Conservation (phyloP, 2,329 filamentous ascomycete genomes). For the Sporothrix pallida region DNA sequence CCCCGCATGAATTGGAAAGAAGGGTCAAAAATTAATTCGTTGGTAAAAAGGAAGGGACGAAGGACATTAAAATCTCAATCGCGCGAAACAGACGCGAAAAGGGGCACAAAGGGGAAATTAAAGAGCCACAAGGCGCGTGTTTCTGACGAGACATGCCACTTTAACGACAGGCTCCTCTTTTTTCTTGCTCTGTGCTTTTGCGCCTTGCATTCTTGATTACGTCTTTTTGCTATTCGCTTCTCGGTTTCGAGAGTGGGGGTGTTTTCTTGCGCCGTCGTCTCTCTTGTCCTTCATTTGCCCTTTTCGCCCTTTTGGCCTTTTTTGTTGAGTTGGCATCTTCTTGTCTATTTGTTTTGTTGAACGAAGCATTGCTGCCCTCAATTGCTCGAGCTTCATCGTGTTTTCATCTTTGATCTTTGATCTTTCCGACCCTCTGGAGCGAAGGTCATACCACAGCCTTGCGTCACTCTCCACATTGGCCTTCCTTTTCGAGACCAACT, state of each 20-base stretch:
- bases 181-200: neutral
- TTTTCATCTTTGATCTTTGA: neutral
- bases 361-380: neutral
- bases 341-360: neutral
- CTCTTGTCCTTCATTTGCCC: neutral
- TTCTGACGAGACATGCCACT: conserved; percentile 18
- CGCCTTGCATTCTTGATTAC: neutral
- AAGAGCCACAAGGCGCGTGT: conserved; percentile 13
- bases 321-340: neutral
- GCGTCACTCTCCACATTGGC: conserved; percentile 1
- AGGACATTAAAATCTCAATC: neutral
- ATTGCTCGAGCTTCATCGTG: neutral
- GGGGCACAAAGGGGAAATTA: conserved; percentile 22
- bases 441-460: neutral
- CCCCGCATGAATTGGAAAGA: conserved; percentile 28
- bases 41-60: neutral
- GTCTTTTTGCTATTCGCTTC: neutral
- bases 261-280: neutral
- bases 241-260: neutral
- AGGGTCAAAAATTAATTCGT: neutral
- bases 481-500: neutral
- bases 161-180: conserved; percentile 17
- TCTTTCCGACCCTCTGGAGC: neutral
- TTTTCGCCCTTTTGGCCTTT: neutral
- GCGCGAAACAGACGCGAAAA: conserved; percentile 31